These are phyloP conservation scores for Xylaria hypoxylon DNA, from an alignment of 2,329 filamentous ascomycete species.

Conservation along the genomic window DNA sequence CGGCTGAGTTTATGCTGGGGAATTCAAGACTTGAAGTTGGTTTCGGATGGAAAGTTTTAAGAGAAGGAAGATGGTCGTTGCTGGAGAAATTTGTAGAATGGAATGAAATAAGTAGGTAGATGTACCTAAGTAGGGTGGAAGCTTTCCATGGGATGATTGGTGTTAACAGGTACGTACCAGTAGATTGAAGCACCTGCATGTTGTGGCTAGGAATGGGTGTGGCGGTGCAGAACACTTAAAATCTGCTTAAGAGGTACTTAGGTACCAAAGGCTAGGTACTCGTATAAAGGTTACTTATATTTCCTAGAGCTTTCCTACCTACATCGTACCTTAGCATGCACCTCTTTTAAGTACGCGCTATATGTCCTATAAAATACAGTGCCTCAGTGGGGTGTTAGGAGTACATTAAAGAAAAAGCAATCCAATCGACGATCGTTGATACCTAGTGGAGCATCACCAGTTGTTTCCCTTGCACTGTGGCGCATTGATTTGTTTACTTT, in stretches of 20 bases:
- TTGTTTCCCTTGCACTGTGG: slow-evolving; percentile 11
- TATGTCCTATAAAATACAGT: no score
- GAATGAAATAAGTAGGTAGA: neutral
- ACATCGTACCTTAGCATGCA: no score
- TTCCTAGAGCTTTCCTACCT: no score
- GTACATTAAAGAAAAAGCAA: neutral
- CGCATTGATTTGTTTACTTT: slow-evolving; percentile 38
- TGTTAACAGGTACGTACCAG: neutral
- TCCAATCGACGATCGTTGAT: neutral
- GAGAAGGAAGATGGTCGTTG: neutral
- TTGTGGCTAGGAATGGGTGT: neutral
- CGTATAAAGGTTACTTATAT: no score
- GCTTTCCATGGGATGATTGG: slow-evolving; percentile 7
- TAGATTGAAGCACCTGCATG: neutral
- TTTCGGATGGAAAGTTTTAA: neutral
- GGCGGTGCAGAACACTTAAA: slow-evolving; percentile 2
- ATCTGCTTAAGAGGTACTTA: no score
- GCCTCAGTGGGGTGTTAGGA: no score
- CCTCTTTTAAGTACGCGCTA: no score
- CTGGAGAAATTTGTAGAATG: slow-evolving; percentile 11
- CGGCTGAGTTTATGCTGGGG: neutral
- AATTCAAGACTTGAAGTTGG: neutral
- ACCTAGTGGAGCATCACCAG: neutral
- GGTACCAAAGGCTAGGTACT: no score
- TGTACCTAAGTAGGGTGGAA: neutral